Evolutionary conservation across 495 filamentous ascomycete species (phyloP), one percentile per base, ranked within the genome.

Genomic region (Patellaria atrata): DNA sequence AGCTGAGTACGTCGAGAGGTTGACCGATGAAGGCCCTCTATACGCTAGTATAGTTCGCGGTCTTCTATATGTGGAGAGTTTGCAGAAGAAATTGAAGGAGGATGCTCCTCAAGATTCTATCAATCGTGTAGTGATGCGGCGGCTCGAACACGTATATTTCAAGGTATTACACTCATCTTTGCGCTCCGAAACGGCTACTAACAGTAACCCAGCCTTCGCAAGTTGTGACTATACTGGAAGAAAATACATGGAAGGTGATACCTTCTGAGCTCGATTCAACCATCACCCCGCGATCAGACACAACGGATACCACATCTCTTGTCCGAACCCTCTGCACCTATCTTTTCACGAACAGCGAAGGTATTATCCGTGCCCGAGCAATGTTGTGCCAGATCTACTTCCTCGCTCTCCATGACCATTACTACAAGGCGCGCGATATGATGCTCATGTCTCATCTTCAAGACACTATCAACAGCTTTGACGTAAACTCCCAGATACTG

Each of bases 371-470:
- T 30, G 91, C 91, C 38, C 79, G 91, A 38, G 86, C 89, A 12
- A 94, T 96, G 83, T 70, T 97, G 31, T 94, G 82, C 66, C 85
- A 96, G 60, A 86, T 96, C 38, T 97, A 96, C 64, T 94, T 89
- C 76, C 71, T 94, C 33, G 89, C 89, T 22, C 69, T 96, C 28
- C 89, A 97, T 56, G 86, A 96, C 57, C 75, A 93, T 38, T 96
- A 94, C 67, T 96, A 92, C 69, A 79, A 78, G 51, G 80, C 89
- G 50, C 83, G 91, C 47, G 89, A 99, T 57, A 82, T 96, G 75
- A 87, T 96, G 79, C 73, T 99, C 53, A 96, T 96, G 79, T 96
- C 91, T n/a, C 89, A 99, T 62, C 62, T 99, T 50, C 82, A 93
- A 52, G 89, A 99, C 63, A 92, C 75, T 43, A 94, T 96, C 57